Evolutionary conservation across 2,329 filamentous ascomycete genomes (phyloP).

Genomic region (Cytospora piceicola): DNA sequence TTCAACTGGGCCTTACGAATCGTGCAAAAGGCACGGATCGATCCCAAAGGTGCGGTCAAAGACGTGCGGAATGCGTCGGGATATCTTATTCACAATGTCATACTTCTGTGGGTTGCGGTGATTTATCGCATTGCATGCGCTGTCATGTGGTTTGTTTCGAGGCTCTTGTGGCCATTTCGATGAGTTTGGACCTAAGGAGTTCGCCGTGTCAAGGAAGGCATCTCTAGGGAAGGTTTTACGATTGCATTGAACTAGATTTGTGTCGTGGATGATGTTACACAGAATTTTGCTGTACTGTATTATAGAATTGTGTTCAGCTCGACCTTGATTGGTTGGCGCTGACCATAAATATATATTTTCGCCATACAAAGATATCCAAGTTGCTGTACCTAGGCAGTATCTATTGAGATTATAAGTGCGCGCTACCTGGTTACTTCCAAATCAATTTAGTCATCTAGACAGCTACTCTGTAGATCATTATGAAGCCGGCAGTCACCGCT

Average conservation of each 20-base stretch:
- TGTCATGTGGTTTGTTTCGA: conserved; percentile 20
- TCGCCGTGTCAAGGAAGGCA: not conserved
- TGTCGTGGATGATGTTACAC: not conserved
- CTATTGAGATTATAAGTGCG: too few species aligned
- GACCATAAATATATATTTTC: too few species aligned
- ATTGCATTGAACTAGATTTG: not conserved
- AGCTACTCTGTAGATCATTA: too few species aligned
- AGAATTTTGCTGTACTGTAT: not conserved
- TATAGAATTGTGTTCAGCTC: not conserved
- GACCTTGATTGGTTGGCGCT: too few species aligned
- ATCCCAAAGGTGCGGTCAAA: conserved; percentile 15
- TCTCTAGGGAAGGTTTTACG: not conserved
- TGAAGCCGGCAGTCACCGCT: too few species aligned
- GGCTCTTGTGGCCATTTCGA: conserved; percentile 16
- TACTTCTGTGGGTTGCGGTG: conserved; percentile 19
- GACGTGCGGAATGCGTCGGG: conserved; percentile 22
- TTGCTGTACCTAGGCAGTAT: too few species aligned
- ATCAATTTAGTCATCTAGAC: too few species aligned
- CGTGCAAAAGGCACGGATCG: conserved; percentile 13
- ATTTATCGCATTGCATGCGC: conserved; percentile 9
- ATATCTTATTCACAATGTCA: conserved; percentile 16
- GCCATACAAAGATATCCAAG: too few species aligned
- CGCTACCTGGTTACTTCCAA: too few species aligned
- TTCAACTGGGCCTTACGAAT: conserved; percentile 28
- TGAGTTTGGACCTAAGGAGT: not conserved